Percentiles rank a stretch among this genome's conserved stretches.
Evolutionary conservation across 345 rosid species (phyloP).

Genomic region (Excoecaria cochinchinensis): DNA sequence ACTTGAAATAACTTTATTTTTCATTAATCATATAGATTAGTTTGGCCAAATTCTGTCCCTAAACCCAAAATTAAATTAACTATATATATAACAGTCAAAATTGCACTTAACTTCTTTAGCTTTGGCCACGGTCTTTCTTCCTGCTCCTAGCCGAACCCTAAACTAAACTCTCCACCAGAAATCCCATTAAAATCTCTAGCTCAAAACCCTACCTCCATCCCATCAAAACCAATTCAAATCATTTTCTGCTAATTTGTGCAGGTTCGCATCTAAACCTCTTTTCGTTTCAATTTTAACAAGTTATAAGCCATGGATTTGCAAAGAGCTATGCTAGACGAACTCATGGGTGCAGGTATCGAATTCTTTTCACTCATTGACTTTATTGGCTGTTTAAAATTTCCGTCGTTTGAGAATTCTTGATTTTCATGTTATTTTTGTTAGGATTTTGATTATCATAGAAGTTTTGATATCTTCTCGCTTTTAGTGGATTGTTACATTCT

Average conservation of each 20-base stretch:
- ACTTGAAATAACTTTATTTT: no score
- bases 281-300: not conserved
- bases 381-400: not conserved
- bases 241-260: no score
- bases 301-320: constrained; percentile 74
- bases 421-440: not conserved
- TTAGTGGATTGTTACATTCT: not conserved
- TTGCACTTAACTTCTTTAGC: not conserved
- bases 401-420: not conserved
- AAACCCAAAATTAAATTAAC: not conserved
- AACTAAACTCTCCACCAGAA: not conserved
- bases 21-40: no score
- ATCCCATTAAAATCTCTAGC: not conserved
- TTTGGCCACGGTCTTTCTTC: no score
- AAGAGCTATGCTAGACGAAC: constrained; percentile 93
- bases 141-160: not conserved
- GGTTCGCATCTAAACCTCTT: not conserved
- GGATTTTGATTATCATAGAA: not conserved
- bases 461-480: not conserved
- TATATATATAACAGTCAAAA: not conserved
- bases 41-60: not conserved
- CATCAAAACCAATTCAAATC: not conserved
- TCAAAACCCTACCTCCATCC: not conserved
- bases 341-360: constrained; percentile 82
- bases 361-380: not conserved